Conservation (phyloP, 768 basidiomycete genomes). For the Suillus lakei region DNA sequence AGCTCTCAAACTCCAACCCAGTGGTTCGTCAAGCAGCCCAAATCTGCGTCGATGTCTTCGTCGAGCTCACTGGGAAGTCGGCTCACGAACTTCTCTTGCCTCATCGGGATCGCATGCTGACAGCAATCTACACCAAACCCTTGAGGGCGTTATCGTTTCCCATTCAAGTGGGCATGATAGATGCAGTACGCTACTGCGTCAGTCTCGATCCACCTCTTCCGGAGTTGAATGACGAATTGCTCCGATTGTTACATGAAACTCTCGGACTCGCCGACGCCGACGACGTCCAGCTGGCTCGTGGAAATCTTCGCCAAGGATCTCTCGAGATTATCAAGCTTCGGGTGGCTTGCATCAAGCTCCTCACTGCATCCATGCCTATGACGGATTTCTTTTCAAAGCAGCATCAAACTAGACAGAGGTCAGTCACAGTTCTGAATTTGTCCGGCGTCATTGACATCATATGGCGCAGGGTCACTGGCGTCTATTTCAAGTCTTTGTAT, state of each 20-base stretch:
- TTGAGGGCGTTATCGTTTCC: slow-evolving; percentile 92
- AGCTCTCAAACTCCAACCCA: slow-evolving; percentile 85
- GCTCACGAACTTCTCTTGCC: slow-evolving; percentile 81
- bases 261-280: slow-evolving; percentile 96
- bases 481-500: slow-evolving; percentile 99
- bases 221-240: slow-evolving; percentile 90
- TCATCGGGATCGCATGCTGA: slow-evolving; percentile 87
- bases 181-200: slow-evolving; percentile 93
- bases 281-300: slow-evolving; percentile 79
- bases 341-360: slow-evolving; percentile 89
- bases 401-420: slow-evolving; percentile 85
- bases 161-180: slow-evolving; percentile 97
- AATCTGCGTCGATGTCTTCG: slow-evolving; percentile 76
- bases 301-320: slow-evolving; percentile 74
- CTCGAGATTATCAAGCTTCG: slow-evolving; percentile 88
- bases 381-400: slow-evolving; percentile 93
- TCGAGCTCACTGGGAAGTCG: slow-evolving; percentile 71
- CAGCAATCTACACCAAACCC: slow-evolving; percentile 94
- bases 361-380: slow-evolving; percentile 93
- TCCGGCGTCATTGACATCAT: background rate
- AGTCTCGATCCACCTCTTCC: slow-evolving; percentile 87
- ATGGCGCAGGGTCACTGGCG: slow-evolving; percentile 76
- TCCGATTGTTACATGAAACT: slow-evolving; percentile 90
- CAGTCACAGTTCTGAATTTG: slow-evolving; percentile 18
- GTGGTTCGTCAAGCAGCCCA: slow-evolving; percentile 87